These are phyloP conservation scores for Esteya vermicola DNA, from an alignment of 2,329 filamentous ascomycete genomes.

Conservation along the genomic window DNA sequence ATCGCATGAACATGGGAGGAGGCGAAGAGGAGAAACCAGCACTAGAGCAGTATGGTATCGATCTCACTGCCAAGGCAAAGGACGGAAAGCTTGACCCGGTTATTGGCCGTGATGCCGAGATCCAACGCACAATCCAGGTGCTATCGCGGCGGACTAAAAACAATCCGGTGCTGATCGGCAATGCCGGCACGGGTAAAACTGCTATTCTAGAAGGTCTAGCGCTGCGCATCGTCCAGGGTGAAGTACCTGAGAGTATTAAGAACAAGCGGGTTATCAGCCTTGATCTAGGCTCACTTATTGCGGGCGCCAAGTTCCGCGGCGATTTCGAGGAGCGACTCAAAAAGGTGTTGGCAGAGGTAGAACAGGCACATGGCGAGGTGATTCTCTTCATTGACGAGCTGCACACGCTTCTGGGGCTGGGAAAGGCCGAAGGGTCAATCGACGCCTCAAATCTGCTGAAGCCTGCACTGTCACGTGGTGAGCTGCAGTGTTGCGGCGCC, in stretches of 20 bases:
- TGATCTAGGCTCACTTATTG: slow-evolving; percentile 85
- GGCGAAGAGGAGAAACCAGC: slow-evolving; percentile 67
- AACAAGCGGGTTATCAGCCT: slow-evolving; percentile 80
- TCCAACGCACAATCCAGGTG: slow-evolving; percentile 88
- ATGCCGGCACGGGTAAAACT: slow-evolving; percentile 85
- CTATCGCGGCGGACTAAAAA: slow-evolving; percentile 89
- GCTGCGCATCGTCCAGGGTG: slow-evolving; percentile 76
- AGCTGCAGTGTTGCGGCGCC: slow-evolving; percentile 88
- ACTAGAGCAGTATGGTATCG: slow-evolving; percentile 79
- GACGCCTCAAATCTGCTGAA: slow-evolving; percentile 93
- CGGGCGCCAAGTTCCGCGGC: slow-evolving; percentile 86
- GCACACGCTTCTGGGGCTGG: slow-evolving; percentile 79
- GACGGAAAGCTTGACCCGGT: slow-evolving; percentile 91
- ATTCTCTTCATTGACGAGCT: slow-evolving; percentile 94
- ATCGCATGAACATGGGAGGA: slow-evolving; percentile 79
- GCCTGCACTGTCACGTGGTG: slow-evolving; percentile 80
- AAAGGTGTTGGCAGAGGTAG: slow-evolving; percentile 77
- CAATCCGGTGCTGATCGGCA: slow-evolving; percentile 87
- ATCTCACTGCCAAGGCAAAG: slow-evolving; percentile 72
- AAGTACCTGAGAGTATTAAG: slow-evolving; percentile 92
- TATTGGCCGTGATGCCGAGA: slow-evolving; percentile 83
- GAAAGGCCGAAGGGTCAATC: slow-evolving; percentile 91
- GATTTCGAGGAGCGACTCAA: slow-evolving; percentile 95
- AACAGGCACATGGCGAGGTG: slow-evolving; percentile 75
- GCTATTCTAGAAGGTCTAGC: slow-evolving; percentile 85